A percentile compares a stretch with the other conserved stretches of the same genome.
phyloP scores from a whole-genome alignment of 495 filamentous ascomycete species.

The Talaromyces adpressus region DNA sequence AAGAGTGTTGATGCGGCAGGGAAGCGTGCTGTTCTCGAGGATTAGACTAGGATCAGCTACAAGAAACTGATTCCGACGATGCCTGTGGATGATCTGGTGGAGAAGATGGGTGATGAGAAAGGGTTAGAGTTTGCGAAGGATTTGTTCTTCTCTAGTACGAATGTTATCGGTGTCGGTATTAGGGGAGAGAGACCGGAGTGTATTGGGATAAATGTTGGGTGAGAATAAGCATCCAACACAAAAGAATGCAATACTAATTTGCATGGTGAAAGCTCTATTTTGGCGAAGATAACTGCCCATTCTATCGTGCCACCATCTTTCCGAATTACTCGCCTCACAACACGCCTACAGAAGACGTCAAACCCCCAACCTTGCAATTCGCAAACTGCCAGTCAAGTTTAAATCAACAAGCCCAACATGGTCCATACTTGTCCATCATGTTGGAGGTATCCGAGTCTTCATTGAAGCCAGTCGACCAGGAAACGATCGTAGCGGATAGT shows the following conservation, averaged over 20 bases:
- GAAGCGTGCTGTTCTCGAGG: too few species aligned
- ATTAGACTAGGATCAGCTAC: too few species aligned
- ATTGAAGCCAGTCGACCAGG: conserved; percentile 85
- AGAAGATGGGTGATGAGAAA: too few species aligned
- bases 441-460: conserved; percentile 93
- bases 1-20: too few species aligned
- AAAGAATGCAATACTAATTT: too few species aligned
- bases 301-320: conserved; percentile 99
- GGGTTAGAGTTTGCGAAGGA: conserved; percentile 89
- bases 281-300: conserved; percentile 97
- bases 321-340: conserved; percentile 99
- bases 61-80: too few species aligned
- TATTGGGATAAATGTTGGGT: conserved; percentile 99
- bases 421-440: conserved; percentile 99
- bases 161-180: conserved; percentile 93
- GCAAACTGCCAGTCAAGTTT: conserved; percentile 59
- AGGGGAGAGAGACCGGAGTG: conserved; percentile 84
- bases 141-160: conserved; percentile 93
- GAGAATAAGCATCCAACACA: conserved; percentile 21
- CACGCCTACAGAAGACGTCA: conserved; percentile 62
- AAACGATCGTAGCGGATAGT: conserved; percentile 74
- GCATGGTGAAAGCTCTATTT: conserved; percentile 88
- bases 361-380: conserved; percentile 78
- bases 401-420: conserved; percentile 67
- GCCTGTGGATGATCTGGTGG: too few species aligned